phyloP scores from a whole-genome alignment of 176 grass and related monocot genomes.

The Canna indica region DNA sequence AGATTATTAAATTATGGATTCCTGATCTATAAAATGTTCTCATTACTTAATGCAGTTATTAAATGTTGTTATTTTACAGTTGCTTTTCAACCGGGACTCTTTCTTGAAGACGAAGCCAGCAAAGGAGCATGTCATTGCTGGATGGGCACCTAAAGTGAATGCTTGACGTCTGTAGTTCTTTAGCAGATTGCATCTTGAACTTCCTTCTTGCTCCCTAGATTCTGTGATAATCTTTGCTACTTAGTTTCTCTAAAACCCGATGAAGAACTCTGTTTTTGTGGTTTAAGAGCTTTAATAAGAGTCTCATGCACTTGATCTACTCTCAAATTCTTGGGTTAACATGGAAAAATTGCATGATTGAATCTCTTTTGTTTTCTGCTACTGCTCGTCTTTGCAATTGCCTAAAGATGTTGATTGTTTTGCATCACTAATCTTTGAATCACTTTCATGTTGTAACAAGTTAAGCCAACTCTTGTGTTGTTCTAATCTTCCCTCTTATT shows the following conservation, averaged over 20 bases:
- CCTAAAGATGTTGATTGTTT: too few relatives aligned
- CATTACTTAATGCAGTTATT: neutral
- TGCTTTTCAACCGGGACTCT: constrained; percentile 63
- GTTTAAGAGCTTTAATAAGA: neutral
- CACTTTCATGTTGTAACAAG: too few relatives aligned
- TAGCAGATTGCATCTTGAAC: neutral
- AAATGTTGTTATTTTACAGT: constrained; percentile 24
- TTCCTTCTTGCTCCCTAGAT: neutral
- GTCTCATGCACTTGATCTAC: neutral
- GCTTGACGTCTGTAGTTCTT: neutral
- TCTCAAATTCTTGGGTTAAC: neutral
- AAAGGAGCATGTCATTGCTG: constrained; percentile 60
- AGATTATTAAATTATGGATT: too few relatives aligned
- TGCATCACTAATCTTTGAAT: too few relatives aligned
- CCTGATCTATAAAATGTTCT: too few relatives aligned
- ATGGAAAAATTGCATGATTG: neutral
- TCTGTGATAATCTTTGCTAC: neutral
- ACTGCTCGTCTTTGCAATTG: too few relatives aligned
- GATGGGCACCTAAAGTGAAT: constrained; percentile 65
- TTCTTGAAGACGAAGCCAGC: constrained; percentile 73
- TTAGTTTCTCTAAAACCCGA: neutral
- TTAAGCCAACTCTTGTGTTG: too few relatives aligned
- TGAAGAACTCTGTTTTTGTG: neutral
- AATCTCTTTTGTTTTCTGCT: too few relatives aligned
- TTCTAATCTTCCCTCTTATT: too few relatives aligned